Base-by-base conservation (phyloP, 768 basidiomycete genomes). In the Kockovaella imperatae region DNA sequence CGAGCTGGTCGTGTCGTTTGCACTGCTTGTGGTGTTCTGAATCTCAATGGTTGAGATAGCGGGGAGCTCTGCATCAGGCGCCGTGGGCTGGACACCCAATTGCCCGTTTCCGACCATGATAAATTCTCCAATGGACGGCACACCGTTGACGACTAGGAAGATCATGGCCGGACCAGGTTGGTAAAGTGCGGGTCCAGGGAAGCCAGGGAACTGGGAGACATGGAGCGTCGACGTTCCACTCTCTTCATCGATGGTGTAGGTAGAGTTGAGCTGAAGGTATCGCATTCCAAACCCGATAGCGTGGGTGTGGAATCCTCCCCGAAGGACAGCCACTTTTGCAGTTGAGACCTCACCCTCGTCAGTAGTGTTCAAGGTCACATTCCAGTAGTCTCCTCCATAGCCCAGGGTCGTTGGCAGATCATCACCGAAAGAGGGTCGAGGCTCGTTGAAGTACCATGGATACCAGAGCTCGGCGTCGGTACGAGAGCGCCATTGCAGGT, bases 401-500 rank as follows among this genome's bases (percentile, higher is more conserved):
- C 78, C 72, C 42, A 97, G 75, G 1, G 74, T 83, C 17, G 69
- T 71, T 0, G 91, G 91, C 0, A 88, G 67, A n/a, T n/a, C n/a
- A 5, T 84, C 83, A 11, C 74, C 67, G 13, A 83, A 84, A 1
- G 72, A 71, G 1, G 93, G 93, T 8, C 89, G 83, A 75, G 36
- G 72, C 62, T 83, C 77, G 32, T 78, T 75, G 75, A 83, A 96
- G 74, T 93, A 97, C 8, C 81, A 77, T 0, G 93, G 93, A 74
- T 91, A 96, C 76, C 89, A 97, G 31, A 83, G 78, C 68, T 91
- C 89, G 1, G 84, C 82, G 25, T 79, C 74, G 62, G 90, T 91
- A 23, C 82, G 80, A 1, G 88, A 88, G 1, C 67, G 59, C 66
- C 68, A 69, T 42, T 69, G 60, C 4, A 14, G 25, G 51, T 84